These are phyloP conservation scores for Malus sylvestris DNA, from an alignment of 306 rosid species.

Conservation along the genomic window DNA sequence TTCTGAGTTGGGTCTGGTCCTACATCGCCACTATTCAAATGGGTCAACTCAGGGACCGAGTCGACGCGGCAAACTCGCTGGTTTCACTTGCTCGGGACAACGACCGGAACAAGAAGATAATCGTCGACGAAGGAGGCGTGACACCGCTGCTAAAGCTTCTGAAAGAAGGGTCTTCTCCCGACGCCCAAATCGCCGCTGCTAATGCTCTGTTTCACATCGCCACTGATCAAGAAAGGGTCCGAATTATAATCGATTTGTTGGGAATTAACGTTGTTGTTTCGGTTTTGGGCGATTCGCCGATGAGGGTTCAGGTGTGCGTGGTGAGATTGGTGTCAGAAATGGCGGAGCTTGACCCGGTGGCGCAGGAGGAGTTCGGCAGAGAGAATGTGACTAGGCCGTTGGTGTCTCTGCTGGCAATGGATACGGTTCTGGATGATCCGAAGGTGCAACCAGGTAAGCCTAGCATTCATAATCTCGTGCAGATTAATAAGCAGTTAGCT, in stretches of 20 bases:
- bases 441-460: slow-evolving; percentile 31
- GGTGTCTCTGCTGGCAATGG: slow-evolving; percentile 57
- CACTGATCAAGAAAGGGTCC: slow-evolving; percentile 34
- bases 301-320: slow-evolving; percentile 54
- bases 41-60: slow-evolving; percentile 62
- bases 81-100: slow-evolving; percentile 45
- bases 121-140: slow-evolving; percentile 71
- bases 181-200: slow-evolving; percentile 69
- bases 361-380: slow-evolving; percentile 66
- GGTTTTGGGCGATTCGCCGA: slow-evolving; percentile 51
- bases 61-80: slow-evolving; percentile 53
- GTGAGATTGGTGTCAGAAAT: slow-evolving; percentile 59
- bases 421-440: slow-evolving; percentile 51
- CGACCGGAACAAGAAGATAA: slow-evolving; percentile 60
- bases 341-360: slow-evolving; percentile 42
- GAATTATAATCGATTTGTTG: slow-evolving; percentile 19
- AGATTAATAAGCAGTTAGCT: slow-evolving; percentile 31
- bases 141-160: slow-evolving; percentile 63
- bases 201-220: slow-evolving; percentile 47
- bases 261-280: slow-evolving; percentile 57
- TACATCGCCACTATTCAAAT: slow-evolving; percentile 52
- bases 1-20: slow-evolving; percentile 82
- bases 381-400: slow-evolving; percentile 71
- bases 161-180: slow-evolving; percentile 50
- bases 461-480: slow-evolving; percentile 54